Base-by-base conservation (phyloP, 1,284 basidiomycete species). In the Trichosporon asahii region DNA sequence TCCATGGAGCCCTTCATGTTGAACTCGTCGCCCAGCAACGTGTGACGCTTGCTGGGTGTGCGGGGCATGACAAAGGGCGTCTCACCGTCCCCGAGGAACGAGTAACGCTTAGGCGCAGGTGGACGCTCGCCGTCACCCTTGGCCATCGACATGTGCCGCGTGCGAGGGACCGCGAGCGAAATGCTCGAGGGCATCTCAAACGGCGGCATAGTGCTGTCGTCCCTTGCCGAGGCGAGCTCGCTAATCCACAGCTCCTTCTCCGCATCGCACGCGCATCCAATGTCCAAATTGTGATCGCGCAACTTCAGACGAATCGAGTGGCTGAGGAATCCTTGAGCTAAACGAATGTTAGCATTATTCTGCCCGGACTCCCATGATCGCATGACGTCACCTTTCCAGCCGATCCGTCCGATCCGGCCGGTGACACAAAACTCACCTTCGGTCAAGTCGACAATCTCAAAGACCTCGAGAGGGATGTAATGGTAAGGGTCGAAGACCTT, bases 181-280 rank as follows among this genome's bases (percentile, higher is more conserved):
- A 83, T 76, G 61, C 79, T 81, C 1, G 79, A 78, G 8, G 83
- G 83, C 2, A 83, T 74, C 44, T 83, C 81, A 65, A 83, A 83
- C 0, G 82, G 81, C 18, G 81, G 78, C 4, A 81, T 68, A 0
- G 69, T 73, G 64, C 77, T 76, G 65, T 82, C 79, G 60, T 83
- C 79, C 40, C 79, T 71, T 0, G 82, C 82, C 23, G 78, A 74
- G 44, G 85, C 86, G 60, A 95, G 87, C 12, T 89, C 88, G 35
- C 85, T 83, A 65, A 94, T 83, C 95, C 95, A 97, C 23, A 92
- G 85, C 29, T 89, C 87, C 84, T 94, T 95, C 84, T 97, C 94
- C 15, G 80, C 77, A 2, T 81, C 87, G 79, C 93, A 95, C 18
- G 92, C 88, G 0, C 92, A 90, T 8, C 91, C 91, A 25, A 96